These are phyloP conservation scores for Blastobotrys peoriensis DNA, from an alignment of 805 yeast species.

Conservation along the genomic window DNA sequence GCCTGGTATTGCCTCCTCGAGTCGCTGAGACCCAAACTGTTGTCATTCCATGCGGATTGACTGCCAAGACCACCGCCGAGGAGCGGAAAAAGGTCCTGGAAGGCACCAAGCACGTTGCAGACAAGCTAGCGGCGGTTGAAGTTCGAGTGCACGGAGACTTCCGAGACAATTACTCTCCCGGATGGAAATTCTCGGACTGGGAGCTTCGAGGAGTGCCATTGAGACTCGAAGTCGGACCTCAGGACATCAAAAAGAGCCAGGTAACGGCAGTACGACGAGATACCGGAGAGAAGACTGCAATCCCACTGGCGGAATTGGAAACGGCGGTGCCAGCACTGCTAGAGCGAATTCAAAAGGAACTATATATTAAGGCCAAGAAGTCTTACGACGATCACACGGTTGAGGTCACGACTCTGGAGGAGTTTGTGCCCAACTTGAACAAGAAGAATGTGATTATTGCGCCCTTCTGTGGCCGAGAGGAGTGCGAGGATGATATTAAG, in stretches of 20 bases:
- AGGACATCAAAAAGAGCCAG: slow-evolving; percentile 74
- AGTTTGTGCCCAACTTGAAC: slow-evolving; percentile 89
- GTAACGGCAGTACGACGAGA: slow-evolving; percentile 93
- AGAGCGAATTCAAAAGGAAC: slow-evolving; percentile 71
- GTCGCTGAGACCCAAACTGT: slow-evolving; percentile 91
- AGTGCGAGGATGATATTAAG: slow-evolving; percentile 96
- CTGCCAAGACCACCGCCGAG: slow-evolving; percentile 76
- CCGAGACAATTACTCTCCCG: slow-evolving; percentile 93
- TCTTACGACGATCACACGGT: slow-evolving; percentile 81
- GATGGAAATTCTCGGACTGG: slow-evolving; percentile 98
- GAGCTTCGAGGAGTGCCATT: slow-evolving; percentile 95
- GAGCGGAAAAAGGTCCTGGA: slow-evolving; percentile 61
- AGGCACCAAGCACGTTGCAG: slow-evolving; percentile 67
- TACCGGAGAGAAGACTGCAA: slow-evolving; percentile 65
- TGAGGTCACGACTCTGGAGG: slow-evolving; percentile 76
- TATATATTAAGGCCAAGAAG: slow-evolving; percentile 74
- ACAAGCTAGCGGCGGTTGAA: slow-evolving; percentile 50
- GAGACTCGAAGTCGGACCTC: slow-evolving; percentile 94
- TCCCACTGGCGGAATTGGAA: slow-evolving; percentile 61
- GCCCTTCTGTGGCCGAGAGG: slow-evolving; percentile 96
- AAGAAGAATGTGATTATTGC: slow-evolving; percentile 83
- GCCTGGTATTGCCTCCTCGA: slow-evolving; percentile 95
- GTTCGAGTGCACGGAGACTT: slow-evolving; percentile 79
- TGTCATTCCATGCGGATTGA: slow-evolving; percentile 91
- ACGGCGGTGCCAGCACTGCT: slow-evolving; percentile 65